Evolutionary conservation across 1,139 yeast genomes (phyloP), one percentile per base, ranked within the genome.

Genomic region (Starmera stellimalicola): DNA sequence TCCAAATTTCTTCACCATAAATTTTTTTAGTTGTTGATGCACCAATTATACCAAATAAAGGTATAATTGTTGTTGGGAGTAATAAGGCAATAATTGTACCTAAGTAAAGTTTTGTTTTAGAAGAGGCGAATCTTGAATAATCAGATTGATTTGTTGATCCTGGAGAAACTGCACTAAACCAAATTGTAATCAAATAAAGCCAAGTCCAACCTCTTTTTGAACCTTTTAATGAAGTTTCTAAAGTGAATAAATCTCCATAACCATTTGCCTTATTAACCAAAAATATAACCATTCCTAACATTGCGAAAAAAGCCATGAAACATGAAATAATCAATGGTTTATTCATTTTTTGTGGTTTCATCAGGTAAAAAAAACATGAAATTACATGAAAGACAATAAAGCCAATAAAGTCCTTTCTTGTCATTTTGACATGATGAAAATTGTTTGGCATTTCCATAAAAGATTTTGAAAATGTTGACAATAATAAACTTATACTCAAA

Each of bases 91-190:
- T 36, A 25, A 54, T 44, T 15, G 62, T 52, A 33, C 67, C 67
- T n/a, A 42, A 29, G 45, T 52, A 51, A 18, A 63, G 52, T 23
- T 58, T 56, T 2, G 50, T 46, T 26, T 48, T 44, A 11, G 54
- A 55, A 18, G 57, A 52, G 7, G 68, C 60, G 45, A 63, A 65
- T 43, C 70, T 52, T 25, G 70, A 57, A 31, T 51, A 57, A 39
- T 57, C 62, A 33, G 55, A 50, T 42, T 52, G 62, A 32, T 53
- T 55, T 16, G 51, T 52, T 16, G 60, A 52, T 9, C 62, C 62
- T 12, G 62, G 62, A 27, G 63, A 65, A 18, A 65, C 71, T 10
- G 63, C 52, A 37, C 70, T 68, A 35, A 62, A 62, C 63, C 70
- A 62, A 30, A 62, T 54, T 5, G 65, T 62, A 19, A 65, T 57